Percentiles rank a stretch among this genome's conserved stretches.
These are phyloP conservation scores for Vickermania ingenoplastis DNA, from an alignment of 208 protist species.

Conservation along the genomic window DNA sequence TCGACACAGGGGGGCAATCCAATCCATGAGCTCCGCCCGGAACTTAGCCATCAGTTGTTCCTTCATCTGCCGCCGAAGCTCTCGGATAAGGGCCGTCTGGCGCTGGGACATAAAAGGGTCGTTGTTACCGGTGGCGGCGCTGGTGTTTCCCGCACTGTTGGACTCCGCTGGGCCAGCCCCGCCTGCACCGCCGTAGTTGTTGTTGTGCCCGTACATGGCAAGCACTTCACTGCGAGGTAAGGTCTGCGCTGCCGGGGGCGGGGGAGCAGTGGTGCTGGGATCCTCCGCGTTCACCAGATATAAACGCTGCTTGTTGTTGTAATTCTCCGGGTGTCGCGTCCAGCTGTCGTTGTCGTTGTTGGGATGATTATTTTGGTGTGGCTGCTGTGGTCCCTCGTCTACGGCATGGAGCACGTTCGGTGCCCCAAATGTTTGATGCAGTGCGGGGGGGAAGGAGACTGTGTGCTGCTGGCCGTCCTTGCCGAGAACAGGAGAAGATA, in stretches of 20 bases:
- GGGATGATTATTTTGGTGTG: no score
- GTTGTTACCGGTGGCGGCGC: background rate
- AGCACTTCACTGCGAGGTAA: no score
- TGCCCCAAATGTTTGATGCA: background rate
- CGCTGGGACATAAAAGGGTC: background rate
- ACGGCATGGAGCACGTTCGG: background rate
- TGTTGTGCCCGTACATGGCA: no score
- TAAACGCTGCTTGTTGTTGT: background rate
- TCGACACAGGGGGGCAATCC: constrained; percentile 26
- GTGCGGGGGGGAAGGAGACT: background rate
- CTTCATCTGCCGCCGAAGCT: constrained; percentile 9
- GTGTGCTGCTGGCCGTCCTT: background rate
- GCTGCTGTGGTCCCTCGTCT: no score
- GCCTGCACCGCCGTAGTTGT: background rate
- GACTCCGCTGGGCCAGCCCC: background rate
- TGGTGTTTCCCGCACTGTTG: background rate
- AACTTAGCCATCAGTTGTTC: constrained; percentile 11
- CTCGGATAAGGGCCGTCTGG: constrained; percentile 3
- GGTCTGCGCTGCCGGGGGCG: no score
- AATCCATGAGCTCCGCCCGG: constrained; percentile 29
- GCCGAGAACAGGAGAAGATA: background rate
- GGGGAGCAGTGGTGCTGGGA: background rate
- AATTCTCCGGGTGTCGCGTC: background rate
- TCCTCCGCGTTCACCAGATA: background rate
- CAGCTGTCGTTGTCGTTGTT: background rate